Percentiles rank a stretch among this genome's conserved stretches.
These are phyloP conservation scores for Lentinula sp. DNA, from an alignment of 768 basidiomycete species.

Conservation along the genomic window DNA sequence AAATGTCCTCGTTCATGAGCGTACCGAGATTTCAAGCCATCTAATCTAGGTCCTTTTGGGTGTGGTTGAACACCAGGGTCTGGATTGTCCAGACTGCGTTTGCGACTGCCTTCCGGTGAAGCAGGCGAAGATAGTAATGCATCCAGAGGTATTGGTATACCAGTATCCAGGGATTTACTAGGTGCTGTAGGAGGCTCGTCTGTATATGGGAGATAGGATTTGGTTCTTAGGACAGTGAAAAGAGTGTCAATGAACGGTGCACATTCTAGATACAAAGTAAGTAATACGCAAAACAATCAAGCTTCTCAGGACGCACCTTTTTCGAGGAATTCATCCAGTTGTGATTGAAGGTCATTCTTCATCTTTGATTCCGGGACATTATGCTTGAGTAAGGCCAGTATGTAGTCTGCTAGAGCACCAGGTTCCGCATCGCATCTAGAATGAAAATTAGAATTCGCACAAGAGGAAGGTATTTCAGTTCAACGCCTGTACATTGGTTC, in stretches of 20 bases:
- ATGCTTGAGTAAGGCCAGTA: constrained; percentile 88
- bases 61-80: constrained; percentile 54
- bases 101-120: constrained; percentile 51
- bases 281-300: constrained; percentile 11
- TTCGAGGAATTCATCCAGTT: constrained; percentile 91
- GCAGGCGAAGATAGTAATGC: constrained; percentile 39
- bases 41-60: constrained; percentile 70
- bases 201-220: constrained; percentile 78
- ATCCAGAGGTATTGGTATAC: constrained; percentile 80
- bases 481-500: constrained; percentile 76
- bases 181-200: constrained; percentile 35
- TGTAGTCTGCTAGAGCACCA: constrained; percentile 87
- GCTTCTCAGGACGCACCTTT: constrained; percentile 47
- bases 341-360: constrained; percentile 65
- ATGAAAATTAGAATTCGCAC: constrained; percentile 5
- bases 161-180: constrained; percentile 44
- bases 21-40: constrained; percentile 65
- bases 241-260: constrained; percentile 76
- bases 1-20: constrained; percentile 30
- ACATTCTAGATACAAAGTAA: constrained; percentile 40
- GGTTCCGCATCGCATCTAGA: constrained; percentile 94
- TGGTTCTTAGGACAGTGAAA: constrained; percentile 78
- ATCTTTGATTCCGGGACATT: constrained; percentile 80
- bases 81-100: constrained; percentile 59
- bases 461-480: constrained; percentile 15